Base-by-base conservation (phyloP, 768 basidiomycete species). In the Boletus subcaerulescens region DNA sequence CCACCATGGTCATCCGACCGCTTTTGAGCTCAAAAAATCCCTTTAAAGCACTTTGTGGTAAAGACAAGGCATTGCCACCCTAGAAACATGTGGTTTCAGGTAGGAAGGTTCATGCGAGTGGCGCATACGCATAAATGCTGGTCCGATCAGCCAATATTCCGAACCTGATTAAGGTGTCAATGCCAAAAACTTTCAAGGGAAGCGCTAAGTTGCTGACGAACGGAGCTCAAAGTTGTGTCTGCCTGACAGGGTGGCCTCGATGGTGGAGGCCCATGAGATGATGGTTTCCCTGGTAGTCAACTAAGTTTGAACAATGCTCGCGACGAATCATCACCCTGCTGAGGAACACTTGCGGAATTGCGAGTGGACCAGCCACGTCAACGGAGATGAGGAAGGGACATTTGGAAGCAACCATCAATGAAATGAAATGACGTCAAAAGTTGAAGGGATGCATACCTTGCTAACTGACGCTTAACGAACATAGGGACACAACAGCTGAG, bases 371-470 rank as follows among this genome's bases (percentile, higher is more conserved):
- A 29, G 20, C 26, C 40, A 45, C 44, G 52, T 55, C 42, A 35
- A 48, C 66, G 64, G 67, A 69, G 53, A 67, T 67, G 64, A 67
- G 58, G 35, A 29, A 48, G 44, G 52, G 51, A 12, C 36, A 26
- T 51, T 32, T 33, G 41, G 51, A 50, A 57, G 41, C 38, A 48
- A 32, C 29, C 42, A 48, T 59, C 52, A 48, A 63, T 68, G 32
- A 52, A 60, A 52, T 50, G 57, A 60, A 57, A 60, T 45, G 49
- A 54, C n/a, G 56, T 45, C 44, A 45, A 55, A 24, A 38, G 50
- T 45, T n/a, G 48, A 45, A 55, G 31, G 33, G 38, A 45, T 48
- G 36, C 53, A 60, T 54, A 58, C 60, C 49, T 47, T 46, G 56
- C 50, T 64, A 35, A 31, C 24, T 40, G 33, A 18, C 17, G 40